Percentiles rank a stretch among this genome's conserved stretches.
Conservation (phyloP, 2,329 filamentous ascomycete species). For the Diaporthe caulivora region DNA sequence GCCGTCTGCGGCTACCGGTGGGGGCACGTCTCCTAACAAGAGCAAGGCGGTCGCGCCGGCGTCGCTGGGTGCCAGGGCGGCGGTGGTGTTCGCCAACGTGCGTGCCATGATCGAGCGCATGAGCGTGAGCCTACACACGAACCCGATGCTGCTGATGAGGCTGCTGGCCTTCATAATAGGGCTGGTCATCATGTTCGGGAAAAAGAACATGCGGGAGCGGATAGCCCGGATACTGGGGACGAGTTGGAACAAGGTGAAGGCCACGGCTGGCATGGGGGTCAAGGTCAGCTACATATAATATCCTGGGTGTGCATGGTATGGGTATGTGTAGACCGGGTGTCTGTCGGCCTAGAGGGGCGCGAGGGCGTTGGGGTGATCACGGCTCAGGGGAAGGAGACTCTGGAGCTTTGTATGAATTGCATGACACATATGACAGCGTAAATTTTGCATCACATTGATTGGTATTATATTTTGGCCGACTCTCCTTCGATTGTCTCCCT, state of each 20-base stretch:
- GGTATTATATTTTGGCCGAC: slow-evolving; percentile 24
- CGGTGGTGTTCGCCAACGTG: slow-evolving; percentile 65
- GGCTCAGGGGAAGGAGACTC: neutral
- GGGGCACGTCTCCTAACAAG: slow-evolving; percentile 40
- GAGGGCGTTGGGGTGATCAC: slow-evolving; percentile 14
- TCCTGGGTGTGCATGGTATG: slow-evolving; percentile 11
- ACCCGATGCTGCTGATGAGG: slow-evolving; percentile 68
- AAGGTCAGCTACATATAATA: slow-evolving; percentile 94
- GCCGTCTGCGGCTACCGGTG: slow-evolving; percentile 31
- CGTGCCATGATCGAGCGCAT: slow-evolving; percentile 64
- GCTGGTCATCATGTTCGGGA: slow-evolving; percentile 80
- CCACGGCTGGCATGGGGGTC: slow-evolving; percentile 94
- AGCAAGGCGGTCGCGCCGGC: slow-evolving; percentile 50
- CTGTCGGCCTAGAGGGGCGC: neutral
- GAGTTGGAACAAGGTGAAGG: slow-evolving; percentile 84
- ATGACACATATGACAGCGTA: slow-evolving; percentile 32
- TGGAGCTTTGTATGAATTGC: slow-evolving; percentile 16
- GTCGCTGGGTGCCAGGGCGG: slow-evolving; percentile 62
- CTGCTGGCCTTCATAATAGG: slow-evolving; percentile 85
- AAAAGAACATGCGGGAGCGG: slow-evolving; percentile 80
- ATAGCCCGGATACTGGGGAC: slow-evolving; percentile 76
- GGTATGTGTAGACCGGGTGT: no score
- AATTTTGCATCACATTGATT: slow-evolving; percentile 27
- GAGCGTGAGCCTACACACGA: slow-evolving; percentile 63
- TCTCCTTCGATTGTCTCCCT: neutral